These are phyloP conservation scores for Parastagonospora avenae DNA, from an alignment of 2,329 filamentous ascomycete genomes.

Conservation along the genomic window DNA sequence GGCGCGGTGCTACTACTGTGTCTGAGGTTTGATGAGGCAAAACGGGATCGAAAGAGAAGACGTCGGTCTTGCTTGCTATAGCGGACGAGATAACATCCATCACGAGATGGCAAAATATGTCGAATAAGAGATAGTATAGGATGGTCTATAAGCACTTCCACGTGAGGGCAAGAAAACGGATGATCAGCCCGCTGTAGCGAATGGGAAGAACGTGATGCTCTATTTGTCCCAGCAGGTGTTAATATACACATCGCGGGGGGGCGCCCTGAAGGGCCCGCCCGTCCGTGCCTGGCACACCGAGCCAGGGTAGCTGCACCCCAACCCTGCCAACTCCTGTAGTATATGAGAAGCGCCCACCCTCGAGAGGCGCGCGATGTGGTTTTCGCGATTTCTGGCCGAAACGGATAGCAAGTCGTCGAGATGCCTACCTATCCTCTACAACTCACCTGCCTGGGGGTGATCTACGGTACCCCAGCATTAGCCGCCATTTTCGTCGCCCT, in stretches of 20 bases:
- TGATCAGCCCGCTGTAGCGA: constrained; percentile 17
- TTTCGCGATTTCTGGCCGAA: constrained; percentile 33
- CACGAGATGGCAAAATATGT: constrained; percentile 5
- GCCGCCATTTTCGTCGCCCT: constrained; percentile 42
- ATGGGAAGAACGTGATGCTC: constrained; percentile 16
- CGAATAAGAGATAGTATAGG: constrained; percentile 9
- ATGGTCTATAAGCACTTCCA: constrained; percentile 12
- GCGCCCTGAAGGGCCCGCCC: constrained; percentile 9
- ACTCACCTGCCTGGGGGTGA: constrained; percentile 45
- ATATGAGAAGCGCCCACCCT: constrained; percentile 38
- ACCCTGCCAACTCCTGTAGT: constrained; percentile 12
- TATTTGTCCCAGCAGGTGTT: constrained; percentile 19
- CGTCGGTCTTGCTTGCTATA: constrained; percentile 11
- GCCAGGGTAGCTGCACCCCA: constrained; percentile 19
- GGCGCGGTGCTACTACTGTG: constrained; percentile 9
- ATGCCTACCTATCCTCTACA: constrained; percentile 48
- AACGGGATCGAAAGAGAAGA: constrained; percentile 4
- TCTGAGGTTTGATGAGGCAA: constrained; percentile 16
- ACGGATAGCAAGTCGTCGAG: constrained; percentile 29
- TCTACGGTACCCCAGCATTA: constrained; percentile 40
- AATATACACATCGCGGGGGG: constrained; percentile 27
- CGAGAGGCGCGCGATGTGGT: constrained; percentile 32
- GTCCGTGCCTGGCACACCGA: constrained; percentile 18
- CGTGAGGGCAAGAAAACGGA: constrained; percentile 15
- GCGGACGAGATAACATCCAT: constrained; percentile 5